Conservation (phyloP, 2,329 filamentous ascomycete genomes). For the Cladophialophora bantiana region DNA sequence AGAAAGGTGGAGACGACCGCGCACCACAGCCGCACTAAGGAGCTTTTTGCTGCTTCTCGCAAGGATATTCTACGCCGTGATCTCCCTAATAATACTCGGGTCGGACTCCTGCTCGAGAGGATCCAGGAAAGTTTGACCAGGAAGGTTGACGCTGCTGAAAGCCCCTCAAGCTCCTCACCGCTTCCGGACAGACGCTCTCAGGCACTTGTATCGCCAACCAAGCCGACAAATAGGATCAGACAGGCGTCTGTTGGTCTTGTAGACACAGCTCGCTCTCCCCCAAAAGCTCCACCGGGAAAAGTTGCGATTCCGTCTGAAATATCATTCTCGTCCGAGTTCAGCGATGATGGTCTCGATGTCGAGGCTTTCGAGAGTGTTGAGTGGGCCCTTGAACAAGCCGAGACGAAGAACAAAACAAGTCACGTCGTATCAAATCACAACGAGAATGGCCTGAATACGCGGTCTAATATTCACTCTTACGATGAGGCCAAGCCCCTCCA, state of each 20-base stretch:
- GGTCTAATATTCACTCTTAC: neutral
- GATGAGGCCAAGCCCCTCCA: neutral
- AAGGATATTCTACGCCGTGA: constrained; percentile 50
- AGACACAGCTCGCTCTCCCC: neutral
- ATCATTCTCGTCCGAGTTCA: constrained; percentile 49
- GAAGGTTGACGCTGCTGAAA: constrained; percentile 40
- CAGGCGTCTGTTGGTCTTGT: neutral
- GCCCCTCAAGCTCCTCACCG: constrained; percentile 54
- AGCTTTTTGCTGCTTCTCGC: constrained; percentile 51
- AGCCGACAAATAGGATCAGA: constrained; percentile 14
- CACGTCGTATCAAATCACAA: neutral
- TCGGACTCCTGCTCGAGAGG: constrained; percentile 69
- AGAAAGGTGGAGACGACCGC: constrained; percentile 62
- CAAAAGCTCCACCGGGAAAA: neutral
- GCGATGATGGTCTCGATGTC: constrained; percentile 56
- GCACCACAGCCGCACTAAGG: constrained; percentile 55
- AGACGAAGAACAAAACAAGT: constrained; percentile 11
- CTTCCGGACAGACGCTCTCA: constrained; percentile 44
- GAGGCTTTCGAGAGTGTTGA: constrained; percentile 53
- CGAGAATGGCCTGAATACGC: neutral
- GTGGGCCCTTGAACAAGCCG: constrained; percentile 30
- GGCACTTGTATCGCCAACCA: constrained; percentile 29
- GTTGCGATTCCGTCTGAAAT: constrained; percentile 1
- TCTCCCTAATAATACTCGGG: constrained; percentile 53
- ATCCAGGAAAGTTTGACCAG: constrained; percentile 62